A percentile compares a stretch with the other conserved stretches of the same genome.
Evolutionary conservation across 106 monocot genomes (phyloP).

Genomic region (Iris macrosiphon): DNA sequence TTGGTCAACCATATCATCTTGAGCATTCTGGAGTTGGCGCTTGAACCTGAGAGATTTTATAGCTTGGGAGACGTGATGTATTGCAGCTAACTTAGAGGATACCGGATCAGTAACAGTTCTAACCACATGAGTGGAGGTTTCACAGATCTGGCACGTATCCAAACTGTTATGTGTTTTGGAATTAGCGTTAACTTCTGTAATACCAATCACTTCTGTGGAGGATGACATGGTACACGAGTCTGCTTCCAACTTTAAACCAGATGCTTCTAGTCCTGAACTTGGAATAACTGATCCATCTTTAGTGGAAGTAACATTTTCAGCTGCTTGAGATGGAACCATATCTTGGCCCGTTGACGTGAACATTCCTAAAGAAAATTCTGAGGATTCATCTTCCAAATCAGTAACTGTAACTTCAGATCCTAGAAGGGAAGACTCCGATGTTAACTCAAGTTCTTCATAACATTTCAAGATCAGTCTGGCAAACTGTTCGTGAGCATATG

Average conservation of each 20-base stretch:
- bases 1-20: constrained; percentile 30
- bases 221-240: constrained; percentile 7
- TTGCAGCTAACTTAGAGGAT: constrained; percentile 90
- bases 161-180: constrained; percentile 19
- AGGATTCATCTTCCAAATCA: constrained; percentile 75
- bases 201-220: constrained; percentile 9
- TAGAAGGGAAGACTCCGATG: constrained; percentile 63
- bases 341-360: constrained; percentile 29
- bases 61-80: constrained; percentile 98
- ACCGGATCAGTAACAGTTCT: constrained; percentile 73
- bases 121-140: constrained; percentile 22
- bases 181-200: constrained; percentile 9
- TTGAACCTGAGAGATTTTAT: constrained; percentile 98
- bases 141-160: constrained; percentile 28
- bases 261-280: constrained; percentile 11
- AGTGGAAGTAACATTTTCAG: constrained; percentile 12
- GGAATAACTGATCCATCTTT: constrained; percentile 10
- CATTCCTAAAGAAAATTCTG: constrained; percentile 54
- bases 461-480: constrained; percentile 91
- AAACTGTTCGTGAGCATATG: constrained; percentile 98
- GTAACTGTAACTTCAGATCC: constrained; percentile 74
- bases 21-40: constrained; percentile 66
- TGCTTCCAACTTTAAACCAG: constrained; percentile 12
- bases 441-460: constrained; percentile 79
- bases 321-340: constrained; percentile 8